A percentile compares a stretch with the other conserved stretches of the same genome.
phyloP scores from a whole-genome alignment of 2,329 filamentous ascomycete species.

The Exophiala calicioides region DNA sequence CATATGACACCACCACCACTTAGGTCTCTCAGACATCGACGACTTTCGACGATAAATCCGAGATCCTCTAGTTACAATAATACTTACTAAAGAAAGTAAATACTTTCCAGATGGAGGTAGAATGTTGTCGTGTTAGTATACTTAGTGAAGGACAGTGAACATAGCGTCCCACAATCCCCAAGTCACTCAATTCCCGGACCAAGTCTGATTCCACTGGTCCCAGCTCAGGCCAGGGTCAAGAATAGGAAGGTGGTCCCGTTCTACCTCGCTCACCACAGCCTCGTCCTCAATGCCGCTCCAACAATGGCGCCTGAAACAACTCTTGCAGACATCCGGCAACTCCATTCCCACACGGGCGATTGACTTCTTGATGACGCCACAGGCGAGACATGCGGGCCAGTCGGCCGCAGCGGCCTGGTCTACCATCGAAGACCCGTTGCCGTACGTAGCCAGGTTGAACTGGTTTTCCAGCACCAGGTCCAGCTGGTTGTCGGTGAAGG shows the following conservation, averaged over 20 bases:
- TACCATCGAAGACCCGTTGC: slow-evolving; percentile 64
- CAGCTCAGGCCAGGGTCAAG: slow-evolving; percentile 4
- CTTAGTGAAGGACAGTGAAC: no score
- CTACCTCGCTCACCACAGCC: not conserved
- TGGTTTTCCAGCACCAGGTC: slow-evolving; percentile 82
- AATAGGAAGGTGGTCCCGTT: not conserved
- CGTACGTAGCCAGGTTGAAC: slow-evolving; percentile 80
- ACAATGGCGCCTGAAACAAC: slow-evolving; percentile 81
- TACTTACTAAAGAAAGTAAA: no score
- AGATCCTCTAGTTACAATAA: no score
- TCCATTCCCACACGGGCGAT: slow-evolving; percentile 68
- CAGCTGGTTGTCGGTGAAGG: slow-evolving; percentile 52
- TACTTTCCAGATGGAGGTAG: no score
- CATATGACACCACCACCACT: no score
- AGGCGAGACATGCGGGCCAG: slow-evolving; percentile 83
- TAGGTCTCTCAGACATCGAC: no score
- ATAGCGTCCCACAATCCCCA: no score
- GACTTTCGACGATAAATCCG: no score
- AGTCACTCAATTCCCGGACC: no score
- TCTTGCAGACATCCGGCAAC: slow-evolving; percentile 68
- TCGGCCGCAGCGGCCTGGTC: slow-evolving; percentile 38
- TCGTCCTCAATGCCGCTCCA: slow-evolving; percentile 71
- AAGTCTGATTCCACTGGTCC: slow-evolving; percentile 9
- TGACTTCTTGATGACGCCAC: slow-evolving; percentile 78
- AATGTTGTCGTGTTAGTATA: no score